Percentiles rank a stretch among this genome's conserved stretches.
Conservation (phyloP, 805 yeast species). For the Ogataea paradorogensis region DNA sequence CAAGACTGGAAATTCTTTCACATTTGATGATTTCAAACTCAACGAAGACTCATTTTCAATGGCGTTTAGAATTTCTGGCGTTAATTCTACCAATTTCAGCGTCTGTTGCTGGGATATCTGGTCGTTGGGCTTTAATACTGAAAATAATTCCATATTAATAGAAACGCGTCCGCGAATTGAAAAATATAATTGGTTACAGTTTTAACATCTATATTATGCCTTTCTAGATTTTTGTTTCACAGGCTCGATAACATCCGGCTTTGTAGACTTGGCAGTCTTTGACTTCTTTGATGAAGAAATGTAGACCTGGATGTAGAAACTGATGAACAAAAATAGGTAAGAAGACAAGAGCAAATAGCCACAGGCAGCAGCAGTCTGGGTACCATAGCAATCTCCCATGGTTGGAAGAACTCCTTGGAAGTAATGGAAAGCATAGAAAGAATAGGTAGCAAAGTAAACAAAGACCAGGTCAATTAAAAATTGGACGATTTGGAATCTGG, state of each 20-base stretch:
- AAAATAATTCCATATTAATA: conserved; percentile 27
- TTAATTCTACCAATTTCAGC: conserved; percentile 51
- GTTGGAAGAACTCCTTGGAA: conserved; percentile 63
- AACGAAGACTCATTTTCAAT: conserved; percentile 28
- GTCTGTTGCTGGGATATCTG: conserved; percentile 15
- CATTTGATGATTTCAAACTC: conserved; percentile 21
- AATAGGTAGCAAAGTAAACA: conserved; percentile 91
- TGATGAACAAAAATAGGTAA: conserved; percentile 84
- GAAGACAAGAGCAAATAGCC: conserved; percentile 88
- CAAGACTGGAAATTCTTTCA: conserved; percentile 46
- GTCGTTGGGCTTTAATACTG: conserved; percentile 26
- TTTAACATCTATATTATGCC: conserved; percentile 19
- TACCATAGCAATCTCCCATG: conserved; percentile 84
- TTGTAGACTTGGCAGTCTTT: conserved; percentile 15
- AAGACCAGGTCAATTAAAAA: conserved; percentile 85
- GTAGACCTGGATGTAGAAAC: conserved; percentile 88
- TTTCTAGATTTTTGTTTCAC: conserved; percentile 31
- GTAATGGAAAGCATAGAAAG: conserved; percentile 77
- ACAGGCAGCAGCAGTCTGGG: conserved; percentile 86
- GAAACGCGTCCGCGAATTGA: conserved; percentile 1
- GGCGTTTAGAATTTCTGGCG: conserved; percentile 44
- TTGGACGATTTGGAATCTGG: conserved; percentile 92
- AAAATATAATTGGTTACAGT: background rate
- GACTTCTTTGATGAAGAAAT: conserved; percentile 38
- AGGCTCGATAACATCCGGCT: conserved; percentile 16